Base-by-base conservation (phyloP, 139 green algal genomes). In the Ulvella scutata region DNA sequence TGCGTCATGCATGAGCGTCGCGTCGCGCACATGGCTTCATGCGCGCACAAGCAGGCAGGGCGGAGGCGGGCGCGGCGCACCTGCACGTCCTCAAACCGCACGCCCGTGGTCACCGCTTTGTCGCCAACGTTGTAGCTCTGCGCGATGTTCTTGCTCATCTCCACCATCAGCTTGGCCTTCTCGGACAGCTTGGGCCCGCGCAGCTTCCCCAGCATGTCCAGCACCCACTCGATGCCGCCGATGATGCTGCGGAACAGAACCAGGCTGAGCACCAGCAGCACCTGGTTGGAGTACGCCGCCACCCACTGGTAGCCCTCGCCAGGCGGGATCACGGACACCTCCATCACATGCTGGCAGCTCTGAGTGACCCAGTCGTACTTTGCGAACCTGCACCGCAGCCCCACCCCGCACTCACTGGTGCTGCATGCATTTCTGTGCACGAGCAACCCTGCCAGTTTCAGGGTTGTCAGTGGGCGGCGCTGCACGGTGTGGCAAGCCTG, bases 81-180 rank as follows among this genome's bases (percentile, higher is more conserved):
- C 51, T 67, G 86, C 75, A 92, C 87, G 75, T 92, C 88, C 4
- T 74, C 75, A 67, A 91, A 92, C 38, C 81, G 75, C 28, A 92
- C 87, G 3, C 88, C 88, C 35, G 87, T 90, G 59, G 83, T 79
- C 29, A 38, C 43, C 17, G 37, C 62, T 29, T 67, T 67, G 4
- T 44, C 75, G 31, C 43, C 59, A 43, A 75, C 61, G 28, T 83
- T 79, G 43, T 80, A 75, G 13, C 74, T 67, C 21, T n/a, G 7
- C 51, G 51, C 51, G 51, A 67, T 67, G 51, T 26, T 67, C 17
- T 67, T 67, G 51, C 51, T 75, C 33, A 39, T 72, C 51, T 67
- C 51, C 13, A 67, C 51, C 51, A 67, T 67, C 9, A 67, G 10
- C 51, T 67, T 67, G 51, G n/a, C 51, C 51, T 67, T 67, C 51